phyloP scores from a whole-genome alignment of 192 early-diverging fungal genomes.

The Lobosporangium transversale region DNA sequence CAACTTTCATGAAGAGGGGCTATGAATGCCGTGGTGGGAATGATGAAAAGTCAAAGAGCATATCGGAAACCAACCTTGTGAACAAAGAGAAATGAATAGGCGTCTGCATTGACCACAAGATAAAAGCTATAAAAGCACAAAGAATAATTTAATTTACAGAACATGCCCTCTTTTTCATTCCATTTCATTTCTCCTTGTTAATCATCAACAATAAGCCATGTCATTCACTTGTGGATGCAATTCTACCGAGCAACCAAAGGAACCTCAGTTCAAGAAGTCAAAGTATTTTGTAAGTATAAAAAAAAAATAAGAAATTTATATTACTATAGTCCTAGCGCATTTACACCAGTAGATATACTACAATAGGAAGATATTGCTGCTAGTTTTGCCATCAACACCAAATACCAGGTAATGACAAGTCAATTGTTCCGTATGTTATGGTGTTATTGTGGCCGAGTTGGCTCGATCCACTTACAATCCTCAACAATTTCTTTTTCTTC shows the following conservation, averaged over 20 bases:
- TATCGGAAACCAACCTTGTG: no score
- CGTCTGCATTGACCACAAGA: no score
- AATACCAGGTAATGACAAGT: constrained; percentile 23
- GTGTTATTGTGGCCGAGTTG: not conserved
- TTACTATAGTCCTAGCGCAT: no score
- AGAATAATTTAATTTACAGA: not conserved
- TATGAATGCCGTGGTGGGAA: no score
- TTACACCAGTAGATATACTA: not conserved
- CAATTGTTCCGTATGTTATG: not conserved
- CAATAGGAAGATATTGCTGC: constrained; percentile 44
- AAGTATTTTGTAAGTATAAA: constrained; percentile 43
- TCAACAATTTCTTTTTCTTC: no score
- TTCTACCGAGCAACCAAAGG: constrained; percentile 37
- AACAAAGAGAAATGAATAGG: no score
- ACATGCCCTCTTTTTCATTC: not conserved
- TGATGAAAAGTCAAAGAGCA: no score
- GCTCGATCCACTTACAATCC: no score
- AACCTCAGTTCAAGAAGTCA: constrained; percentile 50
- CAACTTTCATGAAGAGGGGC: no score
- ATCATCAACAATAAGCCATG: constrained; percentile 1
- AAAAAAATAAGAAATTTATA: no score
- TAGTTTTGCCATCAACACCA: constrained; percentile 49
- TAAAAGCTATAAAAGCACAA: not conserved
- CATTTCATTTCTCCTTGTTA: not conserved
- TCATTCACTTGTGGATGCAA: constrained; percentile 50